Conservation (phyloP, 139 green algal species). For the Chlamydomonas schloesseri region DNA sequence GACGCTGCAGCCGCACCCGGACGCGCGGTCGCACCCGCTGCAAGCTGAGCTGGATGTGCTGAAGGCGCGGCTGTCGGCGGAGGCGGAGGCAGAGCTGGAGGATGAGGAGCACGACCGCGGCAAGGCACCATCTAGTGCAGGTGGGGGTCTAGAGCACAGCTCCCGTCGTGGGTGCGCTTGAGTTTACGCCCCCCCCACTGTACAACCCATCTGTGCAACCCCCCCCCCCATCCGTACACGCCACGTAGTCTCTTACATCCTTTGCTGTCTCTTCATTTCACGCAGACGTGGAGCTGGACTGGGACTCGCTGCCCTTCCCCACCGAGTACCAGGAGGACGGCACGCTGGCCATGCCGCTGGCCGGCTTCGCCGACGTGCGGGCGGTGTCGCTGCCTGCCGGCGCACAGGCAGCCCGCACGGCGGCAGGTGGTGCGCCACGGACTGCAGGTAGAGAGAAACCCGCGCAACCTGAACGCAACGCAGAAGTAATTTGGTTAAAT, state of each 20-base stretch:
- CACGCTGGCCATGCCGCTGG: background rate
- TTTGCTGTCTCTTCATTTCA: too few species aligned
- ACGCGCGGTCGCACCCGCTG: constrained; percentile 21
- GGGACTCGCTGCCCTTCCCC: constrained; percentile 32
- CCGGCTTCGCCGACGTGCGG: background rate
- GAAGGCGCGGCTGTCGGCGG: background rate
- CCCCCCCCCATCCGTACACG: background rate
- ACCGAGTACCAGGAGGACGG: constrained; percentile 1
- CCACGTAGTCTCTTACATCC: background rate
- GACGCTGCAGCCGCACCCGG: constrained; percentile 29
- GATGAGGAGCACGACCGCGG: background rate
- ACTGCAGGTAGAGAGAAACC: too few species aligned
- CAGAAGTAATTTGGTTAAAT: too few species aligned
- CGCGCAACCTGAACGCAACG: too few species aligned
- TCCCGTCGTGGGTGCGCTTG: too few species aligned
- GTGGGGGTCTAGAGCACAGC: too few species aligned
- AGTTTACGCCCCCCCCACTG: background rate
- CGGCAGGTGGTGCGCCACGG: too few species aligned
- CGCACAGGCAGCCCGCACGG: background rate
- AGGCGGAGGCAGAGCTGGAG: constrained; percentile 3
- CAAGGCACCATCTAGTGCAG: background rate
- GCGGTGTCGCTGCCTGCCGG: background rate
- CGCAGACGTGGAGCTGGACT: constrained; percentile 1
- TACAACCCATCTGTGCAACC: background rate
- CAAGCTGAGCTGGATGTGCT: background rate